A percentile compares a stretch with the other conserved stretches of the same genome.
Evolutionary conservation across 2,329 filamentous ascomycete species (phyloP).

Genomic region (Alternaria gansuensis): DNA sequence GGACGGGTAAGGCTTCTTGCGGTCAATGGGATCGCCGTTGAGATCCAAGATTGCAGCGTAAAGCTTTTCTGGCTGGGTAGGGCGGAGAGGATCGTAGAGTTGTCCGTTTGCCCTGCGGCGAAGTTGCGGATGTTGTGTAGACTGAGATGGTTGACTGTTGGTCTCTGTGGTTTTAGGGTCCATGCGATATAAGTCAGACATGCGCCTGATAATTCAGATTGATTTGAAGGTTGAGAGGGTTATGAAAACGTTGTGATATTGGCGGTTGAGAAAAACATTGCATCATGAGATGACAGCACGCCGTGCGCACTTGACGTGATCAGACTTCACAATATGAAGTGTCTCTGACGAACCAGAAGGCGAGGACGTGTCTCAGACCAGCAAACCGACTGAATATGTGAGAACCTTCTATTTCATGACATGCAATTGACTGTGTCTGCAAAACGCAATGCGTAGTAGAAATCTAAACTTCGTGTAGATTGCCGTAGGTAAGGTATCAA

Average conservation of each 20-base stretch:
- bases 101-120: neutral
- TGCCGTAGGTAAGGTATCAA: slow-evolving; percentile 11
- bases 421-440: slow-evolving; percentile 11
- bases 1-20: neutral
- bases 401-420: slow-evolving; percentile 17
- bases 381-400: slow-evolving; percentile 1
- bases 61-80: neutral
- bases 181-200: neutral
- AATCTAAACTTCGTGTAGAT: slow-evolving; percentile 9
- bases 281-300: neutral
- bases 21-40: slow-evolving; percentile 7
- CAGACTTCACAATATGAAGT: neutral
- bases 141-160: neutral
- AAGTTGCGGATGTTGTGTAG: neutral
- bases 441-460: slow-evolving; percentile 3
- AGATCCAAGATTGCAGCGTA: slow-evolving; percentile 9
- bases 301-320: neutral
- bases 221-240: neutral
- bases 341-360: neutral
- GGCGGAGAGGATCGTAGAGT: neutral
- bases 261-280: neutral
- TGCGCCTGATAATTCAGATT: neutral
- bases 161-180: neutral
- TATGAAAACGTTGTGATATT: neutral
- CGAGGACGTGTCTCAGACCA: slow-evolving; percentile 4